phyloP scores from a whole-genome alignment of 352 stramenopile species.

The Lagenidium sp. region DNA sequence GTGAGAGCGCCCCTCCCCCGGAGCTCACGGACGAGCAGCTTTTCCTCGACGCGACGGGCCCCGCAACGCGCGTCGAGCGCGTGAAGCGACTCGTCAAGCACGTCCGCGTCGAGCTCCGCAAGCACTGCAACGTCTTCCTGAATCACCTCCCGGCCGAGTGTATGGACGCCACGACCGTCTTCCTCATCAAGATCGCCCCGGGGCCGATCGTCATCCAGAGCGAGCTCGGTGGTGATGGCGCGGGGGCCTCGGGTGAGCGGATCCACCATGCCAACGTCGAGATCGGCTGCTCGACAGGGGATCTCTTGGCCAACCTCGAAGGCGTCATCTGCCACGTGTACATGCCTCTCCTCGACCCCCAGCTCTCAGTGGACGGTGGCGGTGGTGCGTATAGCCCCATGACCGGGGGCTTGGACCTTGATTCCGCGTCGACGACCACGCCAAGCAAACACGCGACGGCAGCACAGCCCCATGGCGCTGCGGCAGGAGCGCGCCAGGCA shows the following conservation, averaged over 20 bases:
- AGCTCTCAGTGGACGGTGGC: constrained; percentile 26
- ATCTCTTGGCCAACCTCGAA: constrained; percentile 77
- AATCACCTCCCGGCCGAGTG: constrained; percentile 57
- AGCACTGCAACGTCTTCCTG: constrained; percentile 55
- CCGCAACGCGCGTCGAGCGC: constrained; percentile 19
- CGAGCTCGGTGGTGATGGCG: constrained; percentile 10
- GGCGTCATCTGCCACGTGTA: constrained; percentile 86
- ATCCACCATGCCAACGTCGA: constrained; percentile 66
- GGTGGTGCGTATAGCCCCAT: neutral
- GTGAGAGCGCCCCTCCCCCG: neutral
- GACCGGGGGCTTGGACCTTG: too few species aligned
- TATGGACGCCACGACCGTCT: constrained; percentile 54
- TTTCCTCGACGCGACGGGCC: constrained; percentile 37
- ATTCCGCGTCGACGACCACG: too few species aligned
- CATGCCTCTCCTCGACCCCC: constrained; percentile 77
- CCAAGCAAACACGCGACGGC: neutral
- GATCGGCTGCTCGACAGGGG: constrained; percentile 82
- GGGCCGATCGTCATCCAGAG: constrained; percentile 37
- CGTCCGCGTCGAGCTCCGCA: constrained; percentile 34
- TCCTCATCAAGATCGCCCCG: constrained; percentile 65
- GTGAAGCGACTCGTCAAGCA: constrained; percentile 41
- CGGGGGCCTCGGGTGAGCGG: constrained; percentile 23
- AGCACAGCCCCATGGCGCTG: constrained; percentile 1
- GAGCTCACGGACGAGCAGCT: constrained; percentile 64
- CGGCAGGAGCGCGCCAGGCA: constrained; percentile 30